Evolutionary conservation across 2,329 filamentous ascomycete species (phyloP), one percentile per base, ranked within the genome.

Genomic region (Hypoxylon sp.): DNA sequence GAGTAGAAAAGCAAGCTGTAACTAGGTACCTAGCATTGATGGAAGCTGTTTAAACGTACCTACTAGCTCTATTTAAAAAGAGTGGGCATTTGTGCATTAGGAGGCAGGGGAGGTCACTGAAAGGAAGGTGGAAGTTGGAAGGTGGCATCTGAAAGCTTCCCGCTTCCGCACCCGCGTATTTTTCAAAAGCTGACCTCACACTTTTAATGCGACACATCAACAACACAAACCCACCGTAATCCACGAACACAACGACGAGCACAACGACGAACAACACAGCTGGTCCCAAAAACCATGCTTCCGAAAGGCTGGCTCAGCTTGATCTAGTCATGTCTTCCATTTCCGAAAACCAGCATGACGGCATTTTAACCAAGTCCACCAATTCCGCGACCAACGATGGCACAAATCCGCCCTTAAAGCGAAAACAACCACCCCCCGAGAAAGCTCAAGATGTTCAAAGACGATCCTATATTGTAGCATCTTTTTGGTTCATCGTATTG

Each of bases 401-500:
- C 40, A 6, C 51, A 21, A 50, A 27, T 37, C 16, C 44, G 16
- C 17, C 55, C 23, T 37, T 59, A 15, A 44, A 59, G 23, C 65
- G 60, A 36, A 80, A 79, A 59, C 69, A 75, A 38, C 88, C 90
- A n/a, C 90, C 92, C 26, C 87, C 90, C 20, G 92, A 97, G 75
- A 87, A 84, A 58, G 74, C 81, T 13, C 79, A 87, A 60, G 85
- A 88, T 57, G 77, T 87, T 41, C 83, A 82, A 67, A 83, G 87
- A 50, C 87, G 94, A 45, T 83, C 84, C 36, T 78, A 79, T 56
- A 88, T 97, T 40, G 86, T 99, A 56, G 70, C 89, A 55, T 93
- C 93, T 6, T 97, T 97, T 72, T 99, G 94, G 94, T 76, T 85
- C 4, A 84, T 97, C 26, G 90, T 96, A 5, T 69, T 96, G 5